phyloP scores from a whole-genome alignment of 176 grass and related monocot species.

The Carex myosuroides region DNA sequence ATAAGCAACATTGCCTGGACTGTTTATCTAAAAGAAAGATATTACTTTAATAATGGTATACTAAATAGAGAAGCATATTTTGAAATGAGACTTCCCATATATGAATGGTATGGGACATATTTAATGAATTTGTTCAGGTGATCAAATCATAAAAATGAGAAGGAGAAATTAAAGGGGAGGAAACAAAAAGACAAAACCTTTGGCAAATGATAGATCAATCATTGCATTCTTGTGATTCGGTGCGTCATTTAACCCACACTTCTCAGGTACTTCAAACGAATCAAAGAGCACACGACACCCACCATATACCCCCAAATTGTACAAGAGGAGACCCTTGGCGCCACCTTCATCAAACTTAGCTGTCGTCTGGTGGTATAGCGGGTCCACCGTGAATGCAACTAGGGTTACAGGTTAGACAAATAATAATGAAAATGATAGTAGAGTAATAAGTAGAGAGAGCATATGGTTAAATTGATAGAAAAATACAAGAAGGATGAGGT shows the following conservation, averaged over 20 bases:
- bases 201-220: conserved; percentile 78
- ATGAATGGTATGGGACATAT: background rate
- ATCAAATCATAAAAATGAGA: conserved; percentile 14
- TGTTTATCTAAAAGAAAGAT: background rate
- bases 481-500: conserved; percentile 22
- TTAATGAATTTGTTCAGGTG: background rate
- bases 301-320: conserved; percentile 89
- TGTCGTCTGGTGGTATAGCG: conserved; percentile 93
- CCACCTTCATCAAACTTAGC: conserved; percentile 99
- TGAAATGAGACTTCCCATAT: background rate
- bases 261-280: conserved; percentile 84
- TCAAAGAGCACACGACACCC: conserved; percentile 78
- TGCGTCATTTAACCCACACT: conserved; percentile 40
- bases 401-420: conserved; percentile 21
- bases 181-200: conserved; percentile 43
- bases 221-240: conserved; percentile 32
- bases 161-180: background rate
- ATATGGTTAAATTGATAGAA: conserved; percentile 12
- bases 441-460: background rate
- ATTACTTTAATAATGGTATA: background rate
- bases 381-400: conserved; percentile 91
- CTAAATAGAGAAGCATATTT: background rate
- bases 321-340: conserved; percentile 82
- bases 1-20: background rate
- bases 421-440: conserved; percentile 25